Conservation (phyloP, 2,329 filamentous ascomycete species). For the Neofusicoccum sp. region DNA sequence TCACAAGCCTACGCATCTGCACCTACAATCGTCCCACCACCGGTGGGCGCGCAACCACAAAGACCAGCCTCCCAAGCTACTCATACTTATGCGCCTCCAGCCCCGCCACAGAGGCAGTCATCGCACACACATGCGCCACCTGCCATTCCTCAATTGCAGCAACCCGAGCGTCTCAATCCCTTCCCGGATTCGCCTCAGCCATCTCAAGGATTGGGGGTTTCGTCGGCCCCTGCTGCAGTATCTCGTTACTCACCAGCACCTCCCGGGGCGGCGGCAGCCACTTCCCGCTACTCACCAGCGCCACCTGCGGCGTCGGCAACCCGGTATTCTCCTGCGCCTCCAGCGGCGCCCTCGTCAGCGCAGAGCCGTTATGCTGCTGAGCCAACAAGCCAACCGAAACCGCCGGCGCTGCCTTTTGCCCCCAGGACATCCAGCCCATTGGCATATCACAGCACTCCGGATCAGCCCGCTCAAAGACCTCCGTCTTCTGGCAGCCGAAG, state of each 20-base stretch:
- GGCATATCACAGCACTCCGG: constrained; percentile 48
- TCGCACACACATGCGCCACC: constrained; percentile 16
- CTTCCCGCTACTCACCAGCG: constrained; percentile 43
- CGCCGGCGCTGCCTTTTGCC: constrained; percentile 54
- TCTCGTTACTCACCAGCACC: constrained; percentile 44
- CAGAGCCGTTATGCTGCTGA: constrained; percentile 41
- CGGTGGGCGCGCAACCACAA: neutral
- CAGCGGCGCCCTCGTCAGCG: constrained; percentile 35
- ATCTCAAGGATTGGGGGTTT: constrained; percentile 23
- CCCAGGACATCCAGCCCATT: constrained; percentile 65
- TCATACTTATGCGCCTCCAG: constrained; percentile 19
- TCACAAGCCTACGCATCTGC: constrained; percentile 14
- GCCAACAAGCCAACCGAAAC: constrained; percentile 31
- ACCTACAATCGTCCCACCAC: constrained; percentile 1
- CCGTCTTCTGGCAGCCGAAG: constrained; percentile 6
- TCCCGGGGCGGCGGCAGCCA: constrained; percentile 31
- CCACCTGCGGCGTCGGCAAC: constrained; percentile 31
- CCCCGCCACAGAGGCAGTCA: constrained; percentile 1
- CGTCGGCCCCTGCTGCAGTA: constrained; percentile 24
- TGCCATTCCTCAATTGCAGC: constrained; percentile 33
- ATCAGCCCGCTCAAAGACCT: constrained; percentile 22
- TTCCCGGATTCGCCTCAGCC: constrained; percentile 39
- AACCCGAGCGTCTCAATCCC: constrained; percentile 42
- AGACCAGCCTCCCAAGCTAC: constrained; percentile 16
- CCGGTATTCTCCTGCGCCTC: constrained; percentile 61